These are phyloP conservation scores for Macadamia tetraphylla DNA, from an alignment of 164 flowering plant species.

Conservation along the genomic window DNA sequence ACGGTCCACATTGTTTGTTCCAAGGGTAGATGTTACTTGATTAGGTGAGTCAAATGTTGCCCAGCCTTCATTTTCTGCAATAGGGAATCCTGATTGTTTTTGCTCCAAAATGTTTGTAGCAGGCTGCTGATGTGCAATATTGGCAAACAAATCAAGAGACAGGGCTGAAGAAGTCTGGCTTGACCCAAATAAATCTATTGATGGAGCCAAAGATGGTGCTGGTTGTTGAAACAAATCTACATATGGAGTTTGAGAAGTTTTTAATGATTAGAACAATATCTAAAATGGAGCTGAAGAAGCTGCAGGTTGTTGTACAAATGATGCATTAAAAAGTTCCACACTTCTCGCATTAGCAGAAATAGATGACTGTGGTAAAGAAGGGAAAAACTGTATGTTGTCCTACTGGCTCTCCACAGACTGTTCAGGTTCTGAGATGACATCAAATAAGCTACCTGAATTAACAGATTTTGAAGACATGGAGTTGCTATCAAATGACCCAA, in stretches of 20 bases:
- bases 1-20: conserved; percentile 16
- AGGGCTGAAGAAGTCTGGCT: conserved; percentile 21
- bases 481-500: conserved; percentile 67
- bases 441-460: conserved; percentile 33
- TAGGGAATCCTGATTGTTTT: conserved; percentile 24
- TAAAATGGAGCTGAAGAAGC: conserved; percentile 26
- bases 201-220: conserved; percentile 17
- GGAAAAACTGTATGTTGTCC: conserved; percentile 19
- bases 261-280: conserved; percentile 36
- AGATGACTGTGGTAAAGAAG: conserved; percentile 27
- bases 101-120: conserved; percentile 19
- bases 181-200: conserved; percentile 33
- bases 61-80: conserved; percentile 74
- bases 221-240: conserved; percentile 18
- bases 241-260: conserved; percentile 24
- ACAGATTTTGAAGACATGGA: conserved; percentile 44
- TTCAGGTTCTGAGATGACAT: conserved; percentile 40
- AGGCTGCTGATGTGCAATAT: conserved; percentile 24
- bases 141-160: conserved; percentile 41
- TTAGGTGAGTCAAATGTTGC: conserved; percentile 85
- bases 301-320: conserved; percentile 23
- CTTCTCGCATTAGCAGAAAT: conserved; percentile 25
- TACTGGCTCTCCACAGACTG: conserved; percentile 24
- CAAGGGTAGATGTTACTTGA: conserved; percentile 19
- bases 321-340: conserved; percentile 34